A percentile compares a stretch with the other conserved stretches of the same genome.
These are phyloP conservation scores for Amanita pseudoporphyria DNA, from an alignment of 768 basidiomycete species.

Conservation along the genomic window DNA sequence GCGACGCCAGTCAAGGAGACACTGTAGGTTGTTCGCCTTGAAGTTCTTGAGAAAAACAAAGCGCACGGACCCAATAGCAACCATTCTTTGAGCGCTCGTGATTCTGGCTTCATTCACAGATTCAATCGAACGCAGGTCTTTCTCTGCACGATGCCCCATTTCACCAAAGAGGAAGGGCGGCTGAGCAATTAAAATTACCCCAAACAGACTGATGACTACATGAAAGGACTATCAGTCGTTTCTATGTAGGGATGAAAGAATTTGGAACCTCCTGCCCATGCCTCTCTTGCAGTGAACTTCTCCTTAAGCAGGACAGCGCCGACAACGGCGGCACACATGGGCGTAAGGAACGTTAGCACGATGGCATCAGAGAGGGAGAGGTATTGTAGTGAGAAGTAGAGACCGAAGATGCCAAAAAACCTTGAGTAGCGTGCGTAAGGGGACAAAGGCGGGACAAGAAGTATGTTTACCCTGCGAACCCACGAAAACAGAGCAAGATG, in stretches of 20 bases:
- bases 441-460: neutral
- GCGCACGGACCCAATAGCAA: conserved; percentile 45
- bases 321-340: conserved; percentile 51
- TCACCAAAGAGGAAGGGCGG: conserved; percentile 65
- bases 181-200: conserved; percentile 75
- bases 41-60: neutral
- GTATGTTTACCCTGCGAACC: conserved; percentile 44
- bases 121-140: neutral
- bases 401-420: conserved; percentile 61
- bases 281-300: conserved; percentile 41
- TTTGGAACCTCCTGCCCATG: conserved; percentile 34
- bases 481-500: conserved; percentile 43
- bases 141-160: neutral
- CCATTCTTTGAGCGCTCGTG: conserved; percentile 32
- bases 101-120: conserved; percentile 13
- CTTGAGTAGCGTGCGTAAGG: conserved; percentile 21
- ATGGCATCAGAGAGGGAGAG: conserved; percentile 72
- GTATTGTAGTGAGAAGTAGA: conserved; percentile 66
- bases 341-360: conserved; percentile 66
- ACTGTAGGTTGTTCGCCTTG: conserved; percentile 20
- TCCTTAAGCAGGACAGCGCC: conserved; percentile 60
- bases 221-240: neutral
- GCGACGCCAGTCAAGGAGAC: conserved; percentile 54
- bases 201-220: conserved; percentile 55
- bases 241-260: neutral